Percentiles rank a stretch among this genome's conserved stretches.
These are phyloP conservation scores for Clonostachys solani DNA, from an alignment of 2,329 filamentous ascomycete species.

Conservation along the genomic window DNA sequence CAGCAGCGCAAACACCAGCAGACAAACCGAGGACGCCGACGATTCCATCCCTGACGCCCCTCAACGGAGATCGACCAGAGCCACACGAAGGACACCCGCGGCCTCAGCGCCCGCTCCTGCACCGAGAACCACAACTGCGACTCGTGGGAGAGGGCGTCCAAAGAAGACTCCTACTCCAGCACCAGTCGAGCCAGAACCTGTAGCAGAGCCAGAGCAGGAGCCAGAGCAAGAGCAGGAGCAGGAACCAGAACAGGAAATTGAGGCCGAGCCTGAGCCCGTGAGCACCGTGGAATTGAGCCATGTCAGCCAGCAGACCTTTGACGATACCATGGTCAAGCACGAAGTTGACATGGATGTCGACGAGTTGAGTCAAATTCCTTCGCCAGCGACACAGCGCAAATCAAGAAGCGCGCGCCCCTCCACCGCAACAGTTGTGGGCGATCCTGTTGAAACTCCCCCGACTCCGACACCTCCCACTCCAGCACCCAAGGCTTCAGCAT, in stretches of 20 bases:
- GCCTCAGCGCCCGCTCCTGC: constrained; percentile 44
- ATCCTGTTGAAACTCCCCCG: constrained; percentile 28
- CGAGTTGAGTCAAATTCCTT: constrained; percentile 26
- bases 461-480: constrained; percentile 54
- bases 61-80: constrained; percentile 23
- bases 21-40: constrained; percentile 61
- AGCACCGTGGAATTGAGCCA: constrained; percentile 39
- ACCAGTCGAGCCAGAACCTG: background rate
- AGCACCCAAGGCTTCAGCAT: constrained; percentile 26
- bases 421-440: constrained; percentile 29
- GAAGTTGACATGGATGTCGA: constrained; percentile 29
- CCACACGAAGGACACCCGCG: constrained; percentile 33
- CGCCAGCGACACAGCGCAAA: constrained; percentile 8
- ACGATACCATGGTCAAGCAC: constrained; percentile 2
- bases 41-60: constrained; percentile 70
- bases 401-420: constrained; percentile 24
- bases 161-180: constrained; percentile 32
- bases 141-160: constrained; percentile 29
- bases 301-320: background rate
- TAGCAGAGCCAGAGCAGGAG: constrained; percentile 7
- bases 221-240: background rate
- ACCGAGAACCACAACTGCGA: constrained; percentile 16
- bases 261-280: background rate
- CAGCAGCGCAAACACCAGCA: constrained; percentile 33
- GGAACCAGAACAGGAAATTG: constrained; percentile 23